A percentile compares a stretch with the other conserved stretches of the same genome.
Evolutionary conservation across 116 monocot species (phyloP).

Genomic region (Papilionanthe hybrid): DNA sequence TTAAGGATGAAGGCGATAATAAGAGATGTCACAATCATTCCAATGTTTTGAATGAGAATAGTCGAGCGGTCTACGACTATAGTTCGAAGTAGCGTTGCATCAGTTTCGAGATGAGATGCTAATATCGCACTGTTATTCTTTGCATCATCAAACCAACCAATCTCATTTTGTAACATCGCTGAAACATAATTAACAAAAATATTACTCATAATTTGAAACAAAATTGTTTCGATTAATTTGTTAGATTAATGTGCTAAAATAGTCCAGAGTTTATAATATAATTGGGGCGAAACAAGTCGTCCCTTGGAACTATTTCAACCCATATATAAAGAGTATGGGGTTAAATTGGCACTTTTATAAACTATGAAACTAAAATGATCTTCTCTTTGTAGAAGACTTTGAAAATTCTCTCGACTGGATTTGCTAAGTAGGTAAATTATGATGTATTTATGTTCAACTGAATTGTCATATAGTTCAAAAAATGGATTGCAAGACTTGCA

Average conservation of each 20-base stretch:
- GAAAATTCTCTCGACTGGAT: too few relatives aligned
- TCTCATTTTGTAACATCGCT: conserved; percentile 85
- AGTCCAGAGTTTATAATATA: too few relatives aligned
- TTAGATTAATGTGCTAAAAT: too few relatives aligned
- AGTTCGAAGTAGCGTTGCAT: conserved; percentile 73
- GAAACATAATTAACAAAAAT: conserved; percentile 11
- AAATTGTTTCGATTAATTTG: neutral
- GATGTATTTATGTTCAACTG: too few relatives aligned
- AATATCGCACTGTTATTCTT: conserved; percentile 64
- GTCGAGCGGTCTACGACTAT: conserved; percentile 84
- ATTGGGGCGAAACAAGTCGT: too few relatives aligned
- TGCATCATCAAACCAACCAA: conserved; percentile 79
- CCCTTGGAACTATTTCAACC: too few relatives aligned
- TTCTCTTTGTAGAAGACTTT: too few relatives aligned
- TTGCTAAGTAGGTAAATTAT: too few relatives aligned
- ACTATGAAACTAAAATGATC: too few relatives aligned
- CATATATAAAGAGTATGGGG: too few relatives aligned
- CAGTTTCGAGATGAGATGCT: conserved; percentile 75
- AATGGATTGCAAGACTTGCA: neutral
- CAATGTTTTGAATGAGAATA: conserved; percentile 81
- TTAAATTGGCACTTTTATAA: too few relatives aligned
- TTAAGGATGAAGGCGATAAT: conserved; percentile 89
- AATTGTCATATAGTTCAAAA: neutral
- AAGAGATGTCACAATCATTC: conserved; percentile 81
- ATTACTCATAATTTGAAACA: neutral